A percentile compares a stretch with the other conserved stretches of the same genome.
Evolutionary conservation across 495 filamentous ascomycete genomes (phyloP).

Genomic region (Apiosordaria backusii): DNA sequence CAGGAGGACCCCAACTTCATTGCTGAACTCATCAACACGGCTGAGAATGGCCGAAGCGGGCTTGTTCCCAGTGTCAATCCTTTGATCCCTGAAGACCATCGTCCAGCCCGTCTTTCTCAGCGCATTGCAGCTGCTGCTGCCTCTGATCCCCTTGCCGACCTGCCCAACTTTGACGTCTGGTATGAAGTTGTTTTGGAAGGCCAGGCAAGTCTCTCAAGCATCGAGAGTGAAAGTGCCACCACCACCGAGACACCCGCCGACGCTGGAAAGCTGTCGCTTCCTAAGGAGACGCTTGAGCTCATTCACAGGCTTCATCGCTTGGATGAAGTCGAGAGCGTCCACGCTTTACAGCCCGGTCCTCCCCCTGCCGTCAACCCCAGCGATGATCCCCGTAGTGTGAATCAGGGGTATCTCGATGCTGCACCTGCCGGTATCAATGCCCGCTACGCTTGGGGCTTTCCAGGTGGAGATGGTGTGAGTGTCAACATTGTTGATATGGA

Average conservation of each 20-base stretch:
- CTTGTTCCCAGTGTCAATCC: background rate
- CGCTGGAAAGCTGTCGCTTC: background rate
- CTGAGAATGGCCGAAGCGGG: background rate
- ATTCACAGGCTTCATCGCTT: background rate
- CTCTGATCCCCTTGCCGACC: background rate
- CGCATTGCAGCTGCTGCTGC: background rate
- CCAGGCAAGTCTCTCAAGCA: background rate
- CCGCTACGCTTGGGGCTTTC: slow-evolving; percentile 17
- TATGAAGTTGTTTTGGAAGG: slow-evolving; percentile 1
- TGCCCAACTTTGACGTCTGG: slow-evolving; percentile 13
- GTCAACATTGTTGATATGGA: slow-evolving; percentile 19
- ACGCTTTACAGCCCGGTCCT: background rate
- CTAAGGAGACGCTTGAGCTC: background rate
- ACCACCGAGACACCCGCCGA: background rate
- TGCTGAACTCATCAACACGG: background rate
- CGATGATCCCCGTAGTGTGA: background rate
- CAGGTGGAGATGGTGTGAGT: slow-evolving; percentile 17
- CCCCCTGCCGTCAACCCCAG: slow-evolving; percentile 8
- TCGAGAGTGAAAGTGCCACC: background rate
- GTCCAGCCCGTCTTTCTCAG: background rate
- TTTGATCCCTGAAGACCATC: background rate
- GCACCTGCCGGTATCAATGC: slow-evolving; percentile 20
- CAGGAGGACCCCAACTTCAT: slow-evolving; percentile 8
- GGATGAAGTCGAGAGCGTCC: background rate
- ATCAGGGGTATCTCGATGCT: slow-evolving; percentile 19